Evolutionary conservation across 2,329 filamentous ascomycete species (phyloP).

Genomic region (Volutella citrinella): DNA sequence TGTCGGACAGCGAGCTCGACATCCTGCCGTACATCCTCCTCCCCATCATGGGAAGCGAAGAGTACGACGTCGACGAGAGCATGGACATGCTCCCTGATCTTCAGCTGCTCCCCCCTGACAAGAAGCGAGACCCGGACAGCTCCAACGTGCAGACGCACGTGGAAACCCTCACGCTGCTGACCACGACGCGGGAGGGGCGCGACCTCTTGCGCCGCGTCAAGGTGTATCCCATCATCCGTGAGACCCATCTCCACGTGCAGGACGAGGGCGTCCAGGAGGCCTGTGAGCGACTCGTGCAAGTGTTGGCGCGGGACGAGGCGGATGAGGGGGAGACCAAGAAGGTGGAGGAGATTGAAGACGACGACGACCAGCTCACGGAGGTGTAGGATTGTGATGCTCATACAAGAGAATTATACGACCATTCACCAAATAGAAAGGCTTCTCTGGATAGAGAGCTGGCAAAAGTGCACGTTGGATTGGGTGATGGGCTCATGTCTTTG

Average conservation of each 20-base stretch:
- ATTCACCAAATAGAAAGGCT: too few species aligned
- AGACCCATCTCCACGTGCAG: constrained; percentile 75
- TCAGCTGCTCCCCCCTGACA: constrained; percentile 85
- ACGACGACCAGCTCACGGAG: constrained; percentile 54
- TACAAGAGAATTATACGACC: too few species aligned
- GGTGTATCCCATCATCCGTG: constrained; percentile 85
- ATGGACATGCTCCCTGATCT: constrained; percentile 85
- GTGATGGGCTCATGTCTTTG: too few species aligned
- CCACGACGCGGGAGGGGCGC: constrained; percentile 71
- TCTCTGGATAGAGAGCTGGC: too few species aligned
- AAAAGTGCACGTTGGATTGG: too few species aligned
- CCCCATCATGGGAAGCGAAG: constrained; percentile 83
- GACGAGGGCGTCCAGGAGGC: constrained; percentile 79
- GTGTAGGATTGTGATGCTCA: constrained; percentile 39
- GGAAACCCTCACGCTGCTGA: constrained; percentile 82
- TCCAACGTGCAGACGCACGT: constrained; percentile 82
- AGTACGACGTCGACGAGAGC: constrained; percentile 83
- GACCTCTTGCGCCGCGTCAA: constrained; percentile 72
- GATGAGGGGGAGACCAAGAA: constrained; percentile 34
- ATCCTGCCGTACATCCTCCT: constrained; percentile 85
- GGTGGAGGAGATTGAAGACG: constrained; percentile 45
- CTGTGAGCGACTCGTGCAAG: constrained; percentile 86
- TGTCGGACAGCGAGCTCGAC: constrained; percentile 71
- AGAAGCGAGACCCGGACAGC: constrained; percentile 74
- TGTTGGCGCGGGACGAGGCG: constrained; percentile 77